Percentiles rank a stretch among this genome's conserved stretches.
Conservation (phyloP, 805 yeast species). For the Kregervanrija pseudodelftensis region DNA sequence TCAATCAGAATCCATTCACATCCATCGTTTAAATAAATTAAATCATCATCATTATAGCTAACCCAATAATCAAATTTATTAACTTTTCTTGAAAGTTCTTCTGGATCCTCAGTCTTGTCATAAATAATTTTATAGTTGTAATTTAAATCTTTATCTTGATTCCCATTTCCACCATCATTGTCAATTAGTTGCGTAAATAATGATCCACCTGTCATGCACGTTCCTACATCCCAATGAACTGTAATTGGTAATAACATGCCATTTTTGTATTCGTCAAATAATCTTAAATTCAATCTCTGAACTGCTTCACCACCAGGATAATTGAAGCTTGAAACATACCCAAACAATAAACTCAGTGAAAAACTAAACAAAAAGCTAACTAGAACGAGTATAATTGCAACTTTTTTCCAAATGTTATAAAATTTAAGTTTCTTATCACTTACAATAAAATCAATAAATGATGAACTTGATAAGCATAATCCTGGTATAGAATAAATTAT, state of each 20-base stretch:
- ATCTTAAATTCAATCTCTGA: constrained; percentile 35
- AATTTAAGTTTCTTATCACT: constrained; percentile 4
- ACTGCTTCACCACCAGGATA: constrained; percentile 89
- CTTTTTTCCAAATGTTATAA: no score
- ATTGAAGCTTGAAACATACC: constrained; percentile 60
- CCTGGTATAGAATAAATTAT: constrained; percentile 70
- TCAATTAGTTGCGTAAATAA: constrained; percentile 58
- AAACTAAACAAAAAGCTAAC: no score
- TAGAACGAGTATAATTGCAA: not conserved
- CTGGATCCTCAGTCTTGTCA: constrained; percentile 66
- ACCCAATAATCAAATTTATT: constrained; percentile 42
- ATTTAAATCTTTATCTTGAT: not conserved
- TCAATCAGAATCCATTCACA: constrained; percentile 39
- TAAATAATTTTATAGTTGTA: constrained; percentile 34
- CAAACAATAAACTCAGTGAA: constrained; percentile 39
- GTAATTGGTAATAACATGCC: constrained; percentile 17
- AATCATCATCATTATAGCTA: constrained; percentile 27
- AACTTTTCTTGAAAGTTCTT: constrained; percentile 22
- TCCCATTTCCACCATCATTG: constrained; percentile 9
- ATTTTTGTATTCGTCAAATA: constrained; percentile 4
- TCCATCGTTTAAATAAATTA: constrained; percentile 21
- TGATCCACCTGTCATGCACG: constrained; percentile 85
- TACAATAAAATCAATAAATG: constrained; percentile 16
- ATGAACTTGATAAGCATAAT: constrained; percentile 55
- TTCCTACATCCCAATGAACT: constrained; percentile 70